Evolutionary conservation across 139 green algal genomes (phyloP), one percentile per base, ranked within the genome.

Genomic region (Picocystis salinarum): DNA sequence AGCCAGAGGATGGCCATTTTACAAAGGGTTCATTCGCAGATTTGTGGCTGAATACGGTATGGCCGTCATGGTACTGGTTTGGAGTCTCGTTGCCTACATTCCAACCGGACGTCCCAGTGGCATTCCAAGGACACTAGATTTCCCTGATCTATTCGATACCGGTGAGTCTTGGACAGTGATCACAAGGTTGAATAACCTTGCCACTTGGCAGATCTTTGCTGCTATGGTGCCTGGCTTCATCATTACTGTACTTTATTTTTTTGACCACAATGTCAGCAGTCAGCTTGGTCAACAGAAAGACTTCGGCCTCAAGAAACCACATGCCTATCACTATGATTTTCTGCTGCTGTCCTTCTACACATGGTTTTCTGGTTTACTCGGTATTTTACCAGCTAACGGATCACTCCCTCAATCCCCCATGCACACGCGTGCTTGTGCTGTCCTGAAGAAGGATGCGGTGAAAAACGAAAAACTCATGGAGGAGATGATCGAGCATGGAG

Each of bases 231-330:
- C 82, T 1, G 82, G 62, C 0, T 17, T 71, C 1, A 59, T 92
- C 40, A 86, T 93, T 36, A 61, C 76, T 0, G 50, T 83, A 2
- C 67, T 93, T 4, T 92, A 90, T 50, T 93, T 71, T 58, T 93
- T 92, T 54, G 80, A 86, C 62, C 79, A 91, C 64, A 82, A 59
- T 34, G 73, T 92, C 3, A 75, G 54, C 9, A 50, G 59, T 1
- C 69, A 81, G 58, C 42, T 92, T 40, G 80, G 77, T 0, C 77
- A 86, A 50, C 63, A 73, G 46, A 23, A 59, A 4, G 76, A 79
- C 36, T 78, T 84, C 36, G 57, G 66, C 33, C 45, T 67, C n/a
- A 11, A 10, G 23, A 50, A 56, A 28, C 22, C 37, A 4, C 13
- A 4, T 27, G 46, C 54, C 28, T 63, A 58, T 19, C 15, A 59